phyloP scores from a whole-genome alignment of 148 eudicot genomes.

The Rheum nobile region DNA sequence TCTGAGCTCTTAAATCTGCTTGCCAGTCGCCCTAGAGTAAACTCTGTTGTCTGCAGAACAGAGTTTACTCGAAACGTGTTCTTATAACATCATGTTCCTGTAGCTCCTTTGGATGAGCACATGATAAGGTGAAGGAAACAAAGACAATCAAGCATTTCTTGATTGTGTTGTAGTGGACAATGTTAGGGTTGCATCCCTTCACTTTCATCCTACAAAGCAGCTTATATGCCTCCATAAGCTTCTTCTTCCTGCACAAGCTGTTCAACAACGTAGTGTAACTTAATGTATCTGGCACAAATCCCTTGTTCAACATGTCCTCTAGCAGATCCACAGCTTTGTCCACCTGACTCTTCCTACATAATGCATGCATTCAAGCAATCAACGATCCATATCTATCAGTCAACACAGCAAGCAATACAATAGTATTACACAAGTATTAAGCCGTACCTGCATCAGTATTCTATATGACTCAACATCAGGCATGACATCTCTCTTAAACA shows the following conservation, averaged over 20 bases:
- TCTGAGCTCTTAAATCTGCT: too few relatives aligned
- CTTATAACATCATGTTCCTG: neutral
- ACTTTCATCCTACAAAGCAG: conserved; percentile 83
- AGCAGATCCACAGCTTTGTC: conserved; percentile 55
- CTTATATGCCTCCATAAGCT: conserved; percentile 86
- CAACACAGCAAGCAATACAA: too few relatives aligned
- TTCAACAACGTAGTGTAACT: conserved; percentile 77
- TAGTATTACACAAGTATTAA: neutral
- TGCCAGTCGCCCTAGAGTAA: too few relatives aligned
- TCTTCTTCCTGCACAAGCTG: conserved; percentile 84
- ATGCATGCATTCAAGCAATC: conserved; percentile 41
- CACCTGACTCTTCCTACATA: conserved; percentile 89
- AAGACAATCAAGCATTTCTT: conserved; percentile 16
- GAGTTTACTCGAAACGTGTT: too few relatives aligned
- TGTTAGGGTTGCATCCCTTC: conserved; percentile 85
- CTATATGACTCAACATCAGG: conserved; percentile 73
- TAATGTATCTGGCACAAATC: conserved; percentile 73
- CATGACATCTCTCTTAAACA: conserved; percentile 66
- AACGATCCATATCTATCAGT: neutral
- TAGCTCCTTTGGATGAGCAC: neutral
- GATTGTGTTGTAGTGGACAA: conserved; percentile 66
- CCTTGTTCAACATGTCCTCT: conserved; percentile 88
- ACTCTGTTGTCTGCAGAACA: too few relatives aligned
- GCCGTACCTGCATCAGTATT: conserved; percentile 52
- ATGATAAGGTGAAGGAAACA: neutral